phyloP scores from a whole-genome alignment of 225 moss, liverwort and hornwort genomes.

The Climacium dendroides region DNA sequence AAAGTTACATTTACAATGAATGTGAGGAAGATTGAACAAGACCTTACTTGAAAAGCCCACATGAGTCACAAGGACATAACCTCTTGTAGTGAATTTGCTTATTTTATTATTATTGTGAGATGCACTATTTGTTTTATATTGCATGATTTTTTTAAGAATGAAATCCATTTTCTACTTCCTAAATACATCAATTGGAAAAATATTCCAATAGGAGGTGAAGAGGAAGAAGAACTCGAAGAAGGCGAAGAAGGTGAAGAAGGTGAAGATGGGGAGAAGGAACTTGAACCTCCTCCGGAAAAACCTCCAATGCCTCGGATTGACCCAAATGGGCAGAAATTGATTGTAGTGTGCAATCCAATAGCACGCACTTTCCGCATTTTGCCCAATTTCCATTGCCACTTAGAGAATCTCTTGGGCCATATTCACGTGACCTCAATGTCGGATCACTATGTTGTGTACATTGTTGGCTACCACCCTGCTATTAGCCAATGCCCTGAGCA shows the following conservation, averaged over 20 bases:
- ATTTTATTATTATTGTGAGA: not conserved
- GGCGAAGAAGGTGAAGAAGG: not conserved
- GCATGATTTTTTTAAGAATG: not conserved
- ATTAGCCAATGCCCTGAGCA: slow-evolving; percentile 19
- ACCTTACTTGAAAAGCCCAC: too few relatives aligned
- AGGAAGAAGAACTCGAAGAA: not conserved
- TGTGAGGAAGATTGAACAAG: too few relatives aligned
- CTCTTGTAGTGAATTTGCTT: not conserved
- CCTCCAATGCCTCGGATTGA: not conserved
- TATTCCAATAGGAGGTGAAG: not conserved
- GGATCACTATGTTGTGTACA: slow-evolving; percentile 23
- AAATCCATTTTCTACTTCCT: not conserved
- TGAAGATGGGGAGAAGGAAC: not conserved
- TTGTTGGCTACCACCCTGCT: slow-evolving; percentile 27
- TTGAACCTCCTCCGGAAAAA: not conserved
- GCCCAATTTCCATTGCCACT: slow-evolving; percentile 34
- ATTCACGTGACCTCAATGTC: slow-evolving; percentile 12
- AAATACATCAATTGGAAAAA: not conserved
- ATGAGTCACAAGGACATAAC: too few relatives aligned
- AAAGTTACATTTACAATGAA: too few relatives aligned
- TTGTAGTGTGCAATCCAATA: slow-evolving; percentile 37
- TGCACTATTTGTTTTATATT: not conserved
- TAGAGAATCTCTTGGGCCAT: slow-evolving; percentile 27
- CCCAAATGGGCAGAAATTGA: slow-evolving; percentile 32
- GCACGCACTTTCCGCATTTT: slow-evolving; percentile 29